Percentiles rank a stretch among this genome's conserved stretches.
These are phyloP conservation scores for Dipodascopsis uninucleata DNA, from an alignment of 805 yeast species.

Conservation along the genomic window DNA sequence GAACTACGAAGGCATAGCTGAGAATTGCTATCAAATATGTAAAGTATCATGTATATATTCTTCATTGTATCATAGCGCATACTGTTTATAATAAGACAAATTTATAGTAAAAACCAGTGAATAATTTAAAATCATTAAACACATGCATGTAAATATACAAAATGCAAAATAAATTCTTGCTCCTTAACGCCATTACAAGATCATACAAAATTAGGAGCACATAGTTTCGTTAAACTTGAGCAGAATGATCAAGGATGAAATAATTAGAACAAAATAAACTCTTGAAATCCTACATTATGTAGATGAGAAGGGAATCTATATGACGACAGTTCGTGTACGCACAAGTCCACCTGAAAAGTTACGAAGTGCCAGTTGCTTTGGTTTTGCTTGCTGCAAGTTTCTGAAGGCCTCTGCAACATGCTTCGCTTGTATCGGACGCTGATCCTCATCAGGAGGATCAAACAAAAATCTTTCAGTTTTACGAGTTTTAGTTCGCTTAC, in stretches of 20 bases:
- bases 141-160: too few species aligned
- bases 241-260: too few species aligned
- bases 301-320: too few species aligned
- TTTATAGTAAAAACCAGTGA: too few species aligned
- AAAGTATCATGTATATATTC: not conserved
- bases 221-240: too few species aligned
- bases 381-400: constrained; percentile 56
- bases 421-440: constrained; percentile 69
- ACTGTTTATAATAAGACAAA: too few species aligned
- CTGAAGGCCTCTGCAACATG: constrained; percentile 92
- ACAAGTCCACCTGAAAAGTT: constrained; percentile 70
- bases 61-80: too few species aligned
- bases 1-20: constrained; percentile 49
- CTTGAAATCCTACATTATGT: too few species aligned
- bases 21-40: constrained; percentile 1
- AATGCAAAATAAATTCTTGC: too few species aligned
- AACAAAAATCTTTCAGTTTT: constrained; percentile 58
- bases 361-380: constrained; percentile 59
- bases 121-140: too few species aligned
- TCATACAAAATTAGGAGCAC: not conserved
- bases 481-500: constrained; percentile 42
- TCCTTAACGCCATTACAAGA: too few species aligned
- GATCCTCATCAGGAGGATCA: constrained; percentile 84
- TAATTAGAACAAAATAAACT: too few species aligned
- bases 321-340: constrained; percentile 50